phyloP scores from a whole-genome alignment of 2,329 filamentous ascomycete species.

The Phialophora macrospora region DNA sequence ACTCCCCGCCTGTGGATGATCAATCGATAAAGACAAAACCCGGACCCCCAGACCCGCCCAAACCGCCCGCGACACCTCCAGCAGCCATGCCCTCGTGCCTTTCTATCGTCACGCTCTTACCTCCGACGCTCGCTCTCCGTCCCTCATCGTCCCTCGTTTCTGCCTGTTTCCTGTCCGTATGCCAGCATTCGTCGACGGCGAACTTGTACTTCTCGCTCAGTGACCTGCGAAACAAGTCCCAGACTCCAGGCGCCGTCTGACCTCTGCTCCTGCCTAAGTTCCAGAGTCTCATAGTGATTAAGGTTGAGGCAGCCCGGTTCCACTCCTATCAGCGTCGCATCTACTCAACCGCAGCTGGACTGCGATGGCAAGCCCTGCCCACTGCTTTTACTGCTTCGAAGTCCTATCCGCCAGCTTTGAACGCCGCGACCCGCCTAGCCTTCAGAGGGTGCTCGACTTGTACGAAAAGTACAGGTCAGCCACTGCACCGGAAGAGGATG shows the following conservation, averaged over 20 bases:
- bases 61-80: neutral
- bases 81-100: neutral
- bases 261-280: neutral
- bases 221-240: neutral
- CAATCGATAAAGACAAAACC: slow-evolving; percentile 17
- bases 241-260: neutral
- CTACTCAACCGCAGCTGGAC: neutral
- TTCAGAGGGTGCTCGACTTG: slow-evolving; percentile 71
- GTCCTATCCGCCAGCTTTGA: slow-evolving; percentile 76
- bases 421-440: slow-evolving; percentile 67
- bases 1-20: slow-evolving; percentile 3
- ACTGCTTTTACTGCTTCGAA: slow-evolving; percentile 96
- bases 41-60: neutral
- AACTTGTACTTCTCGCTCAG: neutral
- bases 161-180: slow-evolving; percentile 16
- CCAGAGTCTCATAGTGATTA: neutral
- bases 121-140: slow-evolving; percentile 17
- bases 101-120: slow-evolving; percentile 11
- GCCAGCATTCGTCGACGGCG: neutral
- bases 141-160: slow-evolving; percentile 12
- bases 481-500: slow-evolving; percentile 23
- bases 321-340: neutral
- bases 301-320: neutral
- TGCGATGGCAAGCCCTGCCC: slow-evolving; percentile 78
- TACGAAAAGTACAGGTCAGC: slow-evolving; percentile 60